Evolutionary conservation across 495 filamentous ascomycete species (phyloP).

Genomic region (Penicillium nucicola): DNA sequence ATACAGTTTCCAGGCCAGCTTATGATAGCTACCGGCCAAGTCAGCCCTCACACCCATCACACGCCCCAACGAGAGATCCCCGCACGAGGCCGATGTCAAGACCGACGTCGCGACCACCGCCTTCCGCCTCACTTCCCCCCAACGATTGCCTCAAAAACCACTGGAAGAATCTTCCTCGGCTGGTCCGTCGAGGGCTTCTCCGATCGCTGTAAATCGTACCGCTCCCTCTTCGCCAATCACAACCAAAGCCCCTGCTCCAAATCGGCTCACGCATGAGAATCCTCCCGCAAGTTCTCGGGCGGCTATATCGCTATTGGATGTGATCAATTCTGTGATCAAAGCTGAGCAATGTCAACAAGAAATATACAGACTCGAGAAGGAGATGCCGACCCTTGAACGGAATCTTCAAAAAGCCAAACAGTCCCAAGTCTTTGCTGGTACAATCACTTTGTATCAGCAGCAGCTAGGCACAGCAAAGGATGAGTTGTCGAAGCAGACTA

Average conservation of each 20-base stretch:
- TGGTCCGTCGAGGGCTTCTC: too few relatives aligned
- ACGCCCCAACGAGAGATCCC: background rate
- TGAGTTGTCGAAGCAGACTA: background rate
- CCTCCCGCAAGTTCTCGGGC: background rate
- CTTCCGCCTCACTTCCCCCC: too few relatives aligned
- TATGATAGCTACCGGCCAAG: background rate
- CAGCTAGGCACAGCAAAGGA: background rate
- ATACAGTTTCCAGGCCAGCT: background rate
- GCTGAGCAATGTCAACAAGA: constrained; percentile 11
- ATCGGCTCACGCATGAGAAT: background rate
- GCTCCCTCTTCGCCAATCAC: background rate
- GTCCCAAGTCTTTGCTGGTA: constrained; percentile 17
- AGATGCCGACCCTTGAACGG: constrained; percentile 9
- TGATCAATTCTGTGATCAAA: constrained; percentile 18
- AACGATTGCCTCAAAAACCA: too few relatives aligned
- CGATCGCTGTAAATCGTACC: background rate
- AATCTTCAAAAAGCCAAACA: constrained; percentile 20
- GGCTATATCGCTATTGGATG: constrained; percentile 4
- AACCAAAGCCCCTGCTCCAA: background rate
- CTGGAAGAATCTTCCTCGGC: too few relatives aligned
- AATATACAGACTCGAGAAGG: constrained; percentile 22
- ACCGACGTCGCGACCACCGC: too few relatives aligned
- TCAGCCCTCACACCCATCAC: background rate
- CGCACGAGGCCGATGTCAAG: background rate
- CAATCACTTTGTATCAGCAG: constrained; percentile 6